phyloP scores from a whole-genome alignment of 176 grass and related monocot genomes.

The Triticum aestivum region IWGSC_CS_RefSeq_v2.1 NC_057798.1:391547303-391547802 shows the following conservation, averaged over 20 bases:
- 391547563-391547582: neutral
- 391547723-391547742: neutral
- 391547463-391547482: slow-evolving; percentile 67
- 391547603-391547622: neutral
- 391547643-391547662: neutral
- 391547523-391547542: neutral
- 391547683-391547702: slow-evolving; percentile 2
- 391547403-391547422: neutral
- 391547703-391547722: neutral
- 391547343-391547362: neutral
- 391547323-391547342: neutral
- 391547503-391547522: slow-evolving; percentile 69
- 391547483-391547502: slow-evolving; percentile 89
- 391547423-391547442: slow-evolving; percentile 38
- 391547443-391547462: slow-evolving; percentile 62
- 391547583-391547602: neutral
- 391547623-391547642: slow-evolving; percentile 15
- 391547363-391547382: neutral
- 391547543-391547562: neutral
- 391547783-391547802: neutral
- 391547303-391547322: neutral
- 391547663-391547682: neutral
- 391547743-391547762: neutral
- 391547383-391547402: neutral
- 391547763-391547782: neutral